Evolutionary conservation across 2,329 filamentous ascomycete species (phyloP), one percentile per base, ranked within the genome.

Genomic region (Rachicladosporium sp.): DNA sequence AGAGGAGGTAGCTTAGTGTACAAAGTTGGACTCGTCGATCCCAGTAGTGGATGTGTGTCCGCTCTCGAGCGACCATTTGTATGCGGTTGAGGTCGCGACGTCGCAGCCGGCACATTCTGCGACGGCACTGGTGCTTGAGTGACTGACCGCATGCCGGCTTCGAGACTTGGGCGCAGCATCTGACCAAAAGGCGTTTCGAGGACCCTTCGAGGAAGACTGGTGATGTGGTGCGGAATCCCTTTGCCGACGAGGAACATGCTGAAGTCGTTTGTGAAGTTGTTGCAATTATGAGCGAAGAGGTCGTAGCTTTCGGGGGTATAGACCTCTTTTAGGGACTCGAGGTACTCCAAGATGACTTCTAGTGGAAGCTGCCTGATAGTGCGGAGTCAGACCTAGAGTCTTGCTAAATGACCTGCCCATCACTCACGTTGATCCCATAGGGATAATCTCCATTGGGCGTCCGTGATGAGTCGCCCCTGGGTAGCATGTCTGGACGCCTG

Each of bases 221-320:
- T 74, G 48, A 98, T 96, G 52, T 93, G 79, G 1, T 79, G 73
- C 0, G 91, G 91, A 43, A 96, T 96, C 2, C 85, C 83, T 50
- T 79, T 82, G 13, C 91, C 89, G 1, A 95, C 68, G 0, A 96
- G 68, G 47, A 96, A 96, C 60, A 84, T 91, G 46, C 85, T 70
- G 49, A 96, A 80, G 45, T 94, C 87, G 55, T 96, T 89, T 3
- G 83, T 85, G 61, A 96, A 98, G 61, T 95, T 95, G 65, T 96
- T 98, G 67, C 89, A 96, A 58, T 98, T 98, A 62, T 95, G 87
- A 21, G 74, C 51, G 66, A 84, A 94, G 4, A 95, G 66, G 55
- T 95, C 86, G 55, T 96, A 96, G 1, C 84, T 82, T 35, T 61
- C 56, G 6, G 81, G 68, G 0, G 86, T 93, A 56, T 93, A 98